These are phyloP conservation scores for Otatea glauca DNA, from an alignment of 176 grass and related monocot genomes.

Conservation along the genomic window DNA sequence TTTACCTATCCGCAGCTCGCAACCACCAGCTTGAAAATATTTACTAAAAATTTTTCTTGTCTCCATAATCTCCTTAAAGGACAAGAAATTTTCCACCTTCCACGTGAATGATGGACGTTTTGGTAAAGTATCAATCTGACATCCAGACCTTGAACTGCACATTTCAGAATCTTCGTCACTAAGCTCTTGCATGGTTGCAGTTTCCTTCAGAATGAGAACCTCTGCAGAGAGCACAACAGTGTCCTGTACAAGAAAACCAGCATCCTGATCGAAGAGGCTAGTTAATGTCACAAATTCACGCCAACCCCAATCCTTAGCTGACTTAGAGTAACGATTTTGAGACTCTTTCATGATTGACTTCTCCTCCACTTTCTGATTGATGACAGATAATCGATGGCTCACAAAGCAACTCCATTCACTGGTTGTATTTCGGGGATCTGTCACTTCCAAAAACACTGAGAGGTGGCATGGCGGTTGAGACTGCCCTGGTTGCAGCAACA, in stretches of 20 bases:
- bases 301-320: conserved; percentile 98
- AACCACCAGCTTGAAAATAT: conserved; percentile 88
- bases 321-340: conserved; percentile 98
- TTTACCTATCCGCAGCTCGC: conserved; percentile 99
- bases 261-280: conserved; percentile 93
- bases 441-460: conserved; percentile 96
- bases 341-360: conserved; percentile 91
- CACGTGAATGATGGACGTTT: conserved; percentile 76
- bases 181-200: conserved; percentile 70
- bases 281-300: conserved; percentile 95
- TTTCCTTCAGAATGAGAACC: conserved; percentile 94
- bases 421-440: conserved; percentile 69
- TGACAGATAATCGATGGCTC: conserved; percentile 87
- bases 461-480: conserved; percentile 97
- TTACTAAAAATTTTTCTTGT: conserved; percentile 99
- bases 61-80: conserved; percentile 98
- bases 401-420: conserved; percentile 98
- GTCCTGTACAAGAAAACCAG: conserved; percentile 88
- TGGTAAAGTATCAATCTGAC: conserved; percentile 60
- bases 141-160: conserved; percentile 50
- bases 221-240: conserved; percentile 89
- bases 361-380: conserved; percentile 91
- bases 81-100: conserved; percentile 98
- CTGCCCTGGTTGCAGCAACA: conserved; percentile 80
- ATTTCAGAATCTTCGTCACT: conserved; percentile 57